Evolutionary conservation across 2,329 filamentous ascomycete genomes (phyloP), one percentile per base, ranked within the genome.

Genomic region (Penicillium sp.): DNA sequence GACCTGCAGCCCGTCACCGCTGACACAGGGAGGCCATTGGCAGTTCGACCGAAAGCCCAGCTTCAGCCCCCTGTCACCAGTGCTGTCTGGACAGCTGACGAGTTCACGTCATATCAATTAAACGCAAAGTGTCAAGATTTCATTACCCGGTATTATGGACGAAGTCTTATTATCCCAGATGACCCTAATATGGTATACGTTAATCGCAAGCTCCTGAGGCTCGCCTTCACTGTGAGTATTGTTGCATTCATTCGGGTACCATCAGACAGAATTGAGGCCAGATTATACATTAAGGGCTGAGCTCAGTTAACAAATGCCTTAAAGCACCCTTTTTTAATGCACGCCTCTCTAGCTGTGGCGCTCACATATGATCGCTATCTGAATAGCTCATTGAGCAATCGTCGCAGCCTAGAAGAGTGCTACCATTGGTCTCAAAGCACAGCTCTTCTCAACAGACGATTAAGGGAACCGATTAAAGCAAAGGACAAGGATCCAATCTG

Each of bases 301-400:
- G 0, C 26, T 51, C 14, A 6, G 18, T 58, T 64, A 55, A 66
- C 25, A 51, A 22, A 31, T 51, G 25, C 40, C 44, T 53, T 40
- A 70, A 37, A 70, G 78, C 54, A 79, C 49, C 78, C 78, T 2
- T 77, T 67, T 40, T 59, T 81, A 18, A 79, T 80, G 77, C 78
- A 81, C 51, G 77, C 77, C 27, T 75, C 72, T 7, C 58, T 81
- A 5, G 76, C 76, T 0, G 73, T 79, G 29, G 73, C 77, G 0
- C 57, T 76, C 12, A 65, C 73, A 22, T 78, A 80, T 26, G 67
- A 69, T 57, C 66, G 65, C 44, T 53, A 68, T 54, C 50, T 65
- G 1, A 64, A 70, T 14, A 51, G 43, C 26, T 27, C 66, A 1
- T 42, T 20, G 31, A 50, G 31, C 52, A 58, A 41, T 50, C 68